Conservation (phyloP, 1,284 basidiomycete species). For the Ceratobasidium sp. region DNA sequence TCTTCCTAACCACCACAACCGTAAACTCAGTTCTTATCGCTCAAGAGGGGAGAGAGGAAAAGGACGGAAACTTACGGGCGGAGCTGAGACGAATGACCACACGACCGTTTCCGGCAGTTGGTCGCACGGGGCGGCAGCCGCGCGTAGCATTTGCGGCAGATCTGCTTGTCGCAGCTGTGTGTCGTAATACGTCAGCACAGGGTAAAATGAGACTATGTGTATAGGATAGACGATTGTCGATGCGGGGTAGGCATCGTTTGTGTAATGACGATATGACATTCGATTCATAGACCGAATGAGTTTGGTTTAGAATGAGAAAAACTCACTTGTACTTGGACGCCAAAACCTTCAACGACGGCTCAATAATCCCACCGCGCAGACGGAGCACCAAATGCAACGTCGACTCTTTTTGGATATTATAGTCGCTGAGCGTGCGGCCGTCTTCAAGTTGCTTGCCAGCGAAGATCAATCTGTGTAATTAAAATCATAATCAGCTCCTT, state of each 20-base stretch:
- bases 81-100: slow-evolving; percentile 95
- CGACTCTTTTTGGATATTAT: slow-evolving; percentile 99
- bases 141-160: slow-evolving; percentile 99
- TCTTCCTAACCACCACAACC: slow-evolving; percentile 74
- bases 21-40: too few relatives aligned
- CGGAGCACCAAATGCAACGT: slow-evolving; percentile 98
- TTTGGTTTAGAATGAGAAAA: too few relatives aligned
- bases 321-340: slow-evolving; percentile 91
- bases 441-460: slow-evolving; percentile 98
- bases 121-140: slow-evolving; percentile 98
- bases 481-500: background rate
- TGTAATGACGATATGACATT: too few relatives aligned
- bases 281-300: too few relatives aligned
- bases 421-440: slow-evolving; percentile 93
- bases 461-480: slow-evolving; percentile 75
- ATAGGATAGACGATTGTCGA: too few relatives aligned
- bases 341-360: slow-evolving; percentile 97
- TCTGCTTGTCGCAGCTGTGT: slow-evolving; percentile 88
- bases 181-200: background rate
- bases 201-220: too few relatives aligned
- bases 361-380: slow-evolving; percentile 98
- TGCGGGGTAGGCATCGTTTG: too few relatives aligned
- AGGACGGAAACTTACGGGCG: slow-evolving; percentile 78
- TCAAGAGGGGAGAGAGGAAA: background rate
- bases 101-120: slow-evolving; percentile 96